Evolutionary conservation across 2,329 filamentous ascomycete genomes (phyloP), one percentile per base, ranked within the genome.

Genomic region (Talaromyces islandicus): DNA sequence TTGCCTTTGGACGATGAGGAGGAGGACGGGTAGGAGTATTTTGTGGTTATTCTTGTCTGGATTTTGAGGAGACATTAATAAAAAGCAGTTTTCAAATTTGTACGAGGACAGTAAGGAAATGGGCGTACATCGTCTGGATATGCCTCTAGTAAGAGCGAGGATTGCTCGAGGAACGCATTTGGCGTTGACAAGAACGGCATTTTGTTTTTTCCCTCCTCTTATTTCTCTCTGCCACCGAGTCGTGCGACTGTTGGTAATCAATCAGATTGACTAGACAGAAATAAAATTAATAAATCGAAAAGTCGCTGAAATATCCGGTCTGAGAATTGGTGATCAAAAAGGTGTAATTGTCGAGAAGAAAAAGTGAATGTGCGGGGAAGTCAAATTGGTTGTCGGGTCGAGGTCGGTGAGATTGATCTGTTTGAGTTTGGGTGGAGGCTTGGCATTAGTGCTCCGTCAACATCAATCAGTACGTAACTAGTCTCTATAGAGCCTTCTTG

Each of bases 141-240:
- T 59, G 94, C 93, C 77, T 94, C 85, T 58, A 99, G 81, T 60
- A 99, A 87, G 62, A 92, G 85, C 19, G 87, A 81, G 14, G 93
- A 96, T 76, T 97, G 89, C 69, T 89, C 87, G 66, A 97, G 89
- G 89, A 92, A 99, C 78, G 92, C 88, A 77, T 96, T 88, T 75
- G 90, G 90, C 60, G 90, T 92, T 56, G 83, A 80, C 73, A 96
- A 86, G 73, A 89, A 87, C 2, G 89, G 88, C 92, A 96, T 96
- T 60, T 67, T 78, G n/a, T 4, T 21, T 19, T 35, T 24, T 3
- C 19, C 17, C 21, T 12, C 19, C 10, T 41, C 1, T 48, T 19
- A 4, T 43, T 53, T n/a, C 10, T 7, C 17, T 6, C 21, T n/a
- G 17, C 10, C 41, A 30, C 43, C 21, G 43, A 19, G 43, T 4